Percentiles rank a stretch among this genome's conserved stretches.
Conservation (phyloP, 2,329 filamentous ascomycete species). For the Curvularia sp. region DNA sequence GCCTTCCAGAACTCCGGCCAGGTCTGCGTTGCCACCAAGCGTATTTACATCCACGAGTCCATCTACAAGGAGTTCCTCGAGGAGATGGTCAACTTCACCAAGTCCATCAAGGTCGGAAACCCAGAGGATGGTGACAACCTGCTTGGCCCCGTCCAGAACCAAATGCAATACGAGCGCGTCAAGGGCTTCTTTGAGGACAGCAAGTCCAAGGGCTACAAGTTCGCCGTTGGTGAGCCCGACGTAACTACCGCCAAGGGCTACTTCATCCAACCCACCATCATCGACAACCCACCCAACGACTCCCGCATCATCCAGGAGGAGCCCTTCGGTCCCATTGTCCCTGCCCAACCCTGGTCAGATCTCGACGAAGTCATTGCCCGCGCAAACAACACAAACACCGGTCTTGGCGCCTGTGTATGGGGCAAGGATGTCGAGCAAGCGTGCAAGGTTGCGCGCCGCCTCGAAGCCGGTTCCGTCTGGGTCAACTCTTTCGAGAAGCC, state of each 20-base stretch:
- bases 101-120: slow-evolving; percentile 51
- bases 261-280: slow-evolving; percentile 67
- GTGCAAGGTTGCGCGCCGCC: slow-evolving; percentile 54
- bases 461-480: slow-evolving; percentile 64
- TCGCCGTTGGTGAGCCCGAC: slow-evolving; percentile 58
- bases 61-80: slow-evolving; percentile 49
- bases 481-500: slow-evolving; percentile 61
- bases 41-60: slow-evolving; percentile 49
- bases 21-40: slow-evolving; percentile 47
- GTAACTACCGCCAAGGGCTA: slow-evolving; percentile 55
- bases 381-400: slow-evolving; percentile 58
- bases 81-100: slow-evolving; percentile 56
- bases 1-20: slow-evolving; percentile 66
- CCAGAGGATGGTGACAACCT: slow-evolving; percentile 54
- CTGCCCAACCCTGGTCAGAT: slow-evolving; percentile 67
- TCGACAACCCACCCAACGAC: slow-evolving; percentile 64
- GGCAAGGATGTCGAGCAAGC: slow-evolving; percentile 54
- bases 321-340: slow-evolving; percentile 70
- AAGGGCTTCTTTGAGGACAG: slow-evolving; percentile 64
- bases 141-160: slow-evolving; percentile 69
- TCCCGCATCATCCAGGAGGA: slow-evolving; percentile 66
- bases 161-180: slow-evolving; percentile 69
- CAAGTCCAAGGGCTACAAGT: slow-evolving; percentile 60
- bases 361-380: slow-evolving; percentile 60
- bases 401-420: slow-evolving; percentile 62